Conservation (phyloP, 306 rosid genomes). For the Quercus gilva region DNA sequence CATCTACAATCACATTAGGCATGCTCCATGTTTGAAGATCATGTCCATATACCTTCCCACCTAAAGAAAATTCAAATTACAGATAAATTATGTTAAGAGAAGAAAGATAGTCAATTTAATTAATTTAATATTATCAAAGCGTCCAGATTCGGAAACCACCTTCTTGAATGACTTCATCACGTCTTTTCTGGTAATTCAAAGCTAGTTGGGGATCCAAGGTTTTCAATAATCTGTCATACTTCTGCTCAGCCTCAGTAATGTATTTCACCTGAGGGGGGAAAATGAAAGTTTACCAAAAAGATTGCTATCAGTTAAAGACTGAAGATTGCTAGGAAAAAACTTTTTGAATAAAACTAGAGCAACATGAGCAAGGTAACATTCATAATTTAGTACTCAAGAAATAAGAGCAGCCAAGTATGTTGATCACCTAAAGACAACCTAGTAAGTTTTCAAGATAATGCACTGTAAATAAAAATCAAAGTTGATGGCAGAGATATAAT, state of each 20-base stretch:
- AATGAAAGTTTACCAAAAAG: not conserved
- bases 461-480: not conserved
- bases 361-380: not conserved
- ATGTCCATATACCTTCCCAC: slow-evolving; percentile 69
- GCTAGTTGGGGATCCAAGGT: slow-evolving; percentile 68
- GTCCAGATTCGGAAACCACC: slow-evolving; percentile 44
- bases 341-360: not conserved
- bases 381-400: not conserved
- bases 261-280: slow-evolving; percentile 56
- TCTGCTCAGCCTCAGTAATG: slow-evolving; percentile 78
- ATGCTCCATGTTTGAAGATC: slow-evolving; percentile 78
- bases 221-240: slow-evolving; percentile 54
- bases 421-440: not conserved
- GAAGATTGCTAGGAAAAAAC: not conserved
- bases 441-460: not conserved
- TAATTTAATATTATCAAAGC: not conserved
- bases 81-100: not conserved
- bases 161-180: slow-evolving; percentile 85
- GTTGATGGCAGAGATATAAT: not conserved
- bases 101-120: not conserved
- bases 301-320: too few species aligned
- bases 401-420: not conserved
- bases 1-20: slow-evolving; percentile 69
- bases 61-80: slow-evolving; percentile 32
- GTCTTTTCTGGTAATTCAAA: slow-evolving; percentile 63